Percentiles rank a stretch among this genome's conserved stretches.
Evolutionary conservation across 2,329 filamentous ascomycete species (phyloP).

Genomic region (Cercospora sp.): DNA sequence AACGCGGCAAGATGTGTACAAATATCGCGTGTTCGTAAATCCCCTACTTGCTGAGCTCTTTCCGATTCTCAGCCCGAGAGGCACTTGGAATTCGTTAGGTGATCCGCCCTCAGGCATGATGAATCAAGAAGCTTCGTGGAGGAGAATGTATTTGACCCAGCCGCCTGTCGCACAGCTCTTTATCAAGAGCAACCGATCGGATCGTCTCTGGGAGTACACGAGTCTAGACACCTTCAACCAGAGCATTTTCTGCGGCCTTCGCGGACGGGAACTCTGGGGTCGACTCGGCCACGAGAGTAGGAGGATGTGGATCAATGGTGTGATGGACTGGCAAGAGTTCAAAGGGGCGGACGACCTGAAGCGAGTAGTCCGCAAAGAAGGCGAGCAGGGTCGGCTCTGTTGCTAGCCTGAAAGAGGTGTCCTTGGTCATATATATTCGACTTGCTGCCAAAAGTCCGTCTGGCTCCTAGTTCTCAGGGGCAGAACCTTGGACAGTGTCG

Average conservation of each 20-base stretch:
- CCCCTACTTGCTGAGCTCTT: constrained; percentile 4
- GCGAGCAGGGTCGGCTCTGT: neutral
- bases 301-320: constrained; percentile 1
- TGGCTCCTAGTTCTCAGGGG: neutral
- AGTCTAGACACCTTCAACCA: neutral
- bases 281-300: neutral
- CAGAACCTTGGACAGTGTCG: neutral
- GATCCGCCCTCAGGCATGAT: neutral
- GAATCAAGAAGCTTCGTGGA: neutral
- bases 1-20: neutral
- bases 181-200: neutral
- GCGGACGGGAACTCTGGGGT: neutral
- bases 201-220: neutral
- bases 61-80: neutral
- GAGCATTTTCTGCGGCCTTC: neutral
- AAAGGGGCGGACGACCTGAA: neutral
- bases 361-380: neutral
- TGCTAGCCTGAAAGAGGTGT: neutral
- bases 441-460: neutral
- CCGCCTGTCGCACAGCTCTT: neutral
- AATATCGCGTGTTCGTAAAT: neutral
- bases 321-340: neutral
- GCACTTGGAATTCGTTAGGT: neutral
- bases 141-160: constrained; percentile 11
- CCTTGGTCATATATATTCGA: neutral